Percentiles rank a stretch among this genome's conserved stretches.
Evolutionary conservation across 805 yeast species (phyloP).

Genomic region (Candida xyloterini): DNA sequence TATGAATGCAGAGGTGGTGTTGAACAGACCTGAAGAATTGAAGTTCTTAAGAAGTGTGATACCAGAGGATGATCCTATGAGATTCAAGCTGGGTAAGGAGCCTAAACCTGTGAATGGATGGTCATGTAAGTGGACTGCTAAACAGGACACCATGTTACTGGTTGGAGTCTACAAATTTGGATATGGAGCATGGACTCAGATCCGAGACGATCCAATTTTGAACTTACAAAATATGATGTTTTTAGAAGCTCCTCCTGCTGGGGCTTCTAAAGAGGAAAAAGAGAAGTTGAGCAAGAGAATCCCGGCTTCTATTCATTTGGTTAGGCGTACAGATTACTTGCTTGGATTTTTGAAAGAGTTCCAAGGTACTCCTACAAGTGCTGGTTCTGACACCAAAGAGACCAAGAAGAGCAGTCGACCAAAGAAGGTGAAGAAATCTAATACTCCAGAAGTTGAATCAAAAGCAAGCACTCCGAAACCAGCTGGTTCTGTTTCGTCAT

Average conservation of each 20-base stretch:
- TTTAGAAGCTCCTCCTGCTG: conserved; percentile 44
- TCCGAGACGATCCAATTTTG: conserved; percentile 91
- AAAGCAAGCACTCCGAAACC: conserved; percentile 19
- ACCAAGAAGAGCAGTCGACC: conserved; percentile 21
- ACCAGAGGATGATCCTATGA: conserved; percentile 53
- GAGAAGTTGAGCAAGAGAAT: conserved; percentile 53
- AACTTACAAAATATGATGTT: conserved; percentile 83
- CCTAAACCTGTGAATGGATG: conserved; percentile 88
- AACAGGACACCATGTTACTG: conserved; percentile 82
- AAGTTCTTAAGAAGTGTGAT: conserved; percentile 52
- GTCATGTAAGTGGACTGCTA: conserved; percentile 81
- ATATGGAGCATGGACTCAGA: conserved; percentile 91
- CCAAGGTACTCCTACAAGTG: conserved; percentile 2
- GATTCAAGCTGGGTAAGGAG: conserved; percentile 55
- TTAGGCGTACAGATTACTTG: conserved; percentile 87
- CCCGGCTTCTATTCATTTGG: conserved; percentile 90
- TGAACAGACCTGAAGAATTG: conserved; percentile 85
- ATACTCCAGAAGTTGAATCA: conserved; percentile 25
- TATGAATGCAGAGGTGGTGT: conserved; percentile 83
- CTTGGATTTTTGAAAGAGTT: conserved; percentile 62
- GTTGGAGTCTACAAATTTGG: conserved; percentile 92
- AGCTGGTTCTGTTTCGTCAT: conserved; percentile 7
- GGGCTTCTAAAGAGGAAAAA: conserved; percentile 37
- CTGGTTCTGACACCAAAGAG: conserved; percentile 9
- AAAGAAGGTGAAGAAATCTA: conserved; percentile 24